These are phyloP conservation scores for Echinochloa phyllopogon DNA, from an alignment of 176 grass and related monocot species.

Conservation along the genomic window DNA sequence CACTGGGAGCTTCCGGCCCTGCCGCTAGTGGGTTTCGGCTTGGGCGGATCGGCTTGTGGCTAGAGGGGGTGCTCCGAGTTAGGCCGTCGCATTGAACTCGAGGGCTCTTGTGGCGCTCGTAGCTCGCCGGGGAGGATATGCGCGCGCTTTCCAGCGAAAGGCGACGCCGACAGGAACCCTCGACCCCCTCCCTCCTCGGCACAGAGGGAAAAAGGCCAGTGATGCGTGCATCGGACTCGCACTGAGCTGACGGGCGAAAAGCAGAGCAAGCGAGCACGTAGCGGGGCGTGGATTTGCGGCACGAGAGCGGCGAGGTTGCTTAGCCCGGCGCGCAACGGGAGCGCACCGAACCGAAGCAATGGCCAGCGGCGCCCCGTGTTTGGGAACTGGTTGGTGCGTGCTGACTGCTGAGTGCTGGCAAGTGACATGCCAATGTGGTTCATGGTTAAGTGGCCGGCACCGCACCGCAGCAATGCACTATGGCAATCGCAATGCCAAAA, in stretches of 20 bases:
- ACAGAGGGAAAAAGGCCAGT: neutral
- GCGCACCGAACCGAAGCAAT: neutral
- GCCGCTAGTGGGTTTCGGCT: no score
- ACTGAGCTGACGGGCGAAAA: constrained; percentile 28
- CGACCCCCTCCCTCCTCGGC: neutral
- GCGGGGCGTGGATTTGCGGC: neutral
- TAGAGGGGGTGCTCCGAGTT: neutral
- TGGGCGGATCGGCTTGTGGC: neutral
- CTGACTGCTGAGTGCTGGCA: neutral
- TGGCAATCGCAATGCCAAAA: neutral
- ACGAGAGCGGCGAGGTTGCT: constrained; percentile 19
- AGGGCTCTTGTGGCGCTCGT: constrained; percentile 1
- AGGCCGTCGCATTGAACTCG: neutral
- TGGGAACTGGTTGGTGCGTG: neutral
- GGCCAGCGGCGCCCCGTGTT: neutral
- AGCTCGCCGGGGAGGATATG: neutral
- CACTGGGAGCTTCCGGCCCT: no score
- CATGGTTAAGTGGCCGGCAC: neutral
- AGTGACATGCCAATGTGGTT: neutral
- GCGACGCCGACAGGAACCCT: constrained; percentile 23
- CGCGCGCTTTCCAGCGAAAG: constrained; percentile 38
- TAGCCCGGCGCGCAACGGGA: constrained; percentile 23
- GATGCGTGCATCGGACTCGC: constrained; percentile 55
- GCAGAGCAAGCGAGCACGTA: constrained; percentile 21
- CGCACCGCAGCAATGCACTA: neutral